These are phyloP conservation scores for Volvox carteri DNA, from an alignment of 163 green algal species.

Conservation along the genomic window DNA sequence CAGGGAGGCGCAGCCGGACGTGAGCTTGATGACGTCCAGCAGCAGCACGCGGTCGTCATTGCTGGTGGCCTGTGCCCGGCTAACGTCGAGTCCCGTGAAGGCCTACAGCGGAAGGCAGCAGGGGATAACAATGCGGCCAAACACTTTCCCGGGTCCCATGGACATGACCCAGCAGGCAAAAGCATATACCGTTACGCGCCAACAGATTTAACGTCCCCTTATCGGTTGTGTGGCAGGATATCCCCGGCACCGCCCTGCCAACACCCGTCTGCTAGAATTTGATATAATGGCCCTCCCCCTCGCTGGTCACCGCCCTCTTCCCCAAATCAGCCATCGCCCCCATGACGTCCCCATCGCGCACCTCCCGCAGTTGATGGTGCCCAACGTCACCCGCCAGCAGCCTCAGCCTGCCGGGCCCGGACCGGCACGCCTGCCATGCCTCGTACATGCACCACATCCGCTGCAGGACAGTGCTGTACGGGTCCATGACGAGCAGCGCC, in stretches of 20 bases:
- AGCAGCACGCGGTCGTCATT: background rate
- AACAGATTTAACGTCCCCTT: no score
- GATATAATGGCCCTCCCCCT: no score
- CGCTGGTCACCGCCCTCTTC: no score
- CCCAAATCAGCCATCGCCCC: no score
- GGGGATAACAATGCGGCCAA: no score
- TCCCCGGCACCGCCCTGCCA: no score
- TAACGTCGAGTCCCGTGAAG: background rate
- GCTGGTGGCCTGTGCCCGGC: background rate
- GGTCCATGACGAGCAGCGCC: constrained; percentile 19
- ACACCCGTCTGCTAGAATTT: no score
- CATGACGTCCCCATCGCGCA: no score
- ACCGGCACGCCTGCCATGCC: background rate
- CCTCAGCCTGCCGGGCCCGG: constrained; percentile 6
- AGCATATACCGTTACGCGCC: no score
- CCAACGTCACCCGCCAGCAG: constrained; percentile 2
- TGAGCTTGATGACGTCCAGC: background rate
- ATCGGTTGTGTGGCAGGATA: no score
- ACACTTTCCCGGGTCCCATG: no score
- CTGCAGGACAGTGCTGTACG: background rate
- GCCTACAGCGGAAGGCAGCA: background rate
- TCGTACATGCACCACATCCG: constrained; percentile 35
- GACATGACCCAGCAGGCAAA: no score
- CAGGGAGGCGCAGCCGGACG: background rate
- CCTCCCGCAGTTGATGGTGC: background rate